A percentile compares a stretch with the other conserved stretches of the same genome.
Evolutionary conservation across 306 rosid species (phyloP).

Genomic region (Trifolium dubium): DNA sequence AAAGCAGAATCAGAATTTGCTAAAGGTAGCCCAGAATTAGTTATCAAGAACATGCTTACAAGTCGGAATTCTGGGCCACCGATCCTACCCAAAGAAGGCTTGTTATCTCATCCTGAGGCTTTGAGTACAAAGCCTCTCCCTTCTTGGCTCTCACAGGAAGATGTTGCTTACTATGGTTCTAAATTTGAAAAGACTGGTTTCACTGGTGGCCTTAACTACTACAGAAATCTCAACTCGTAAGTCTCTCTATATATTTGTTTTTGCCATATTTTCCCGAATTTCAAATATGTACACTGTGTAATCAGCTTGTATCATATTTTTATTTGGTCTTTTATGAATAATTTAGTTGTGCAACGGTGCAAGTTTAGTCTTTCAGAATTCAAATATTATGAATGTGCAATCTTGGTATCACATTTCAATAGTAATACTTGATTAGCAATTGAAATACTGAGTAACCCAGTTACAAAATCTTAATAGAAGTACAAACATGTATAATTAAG

Average conservation of each 20-base stretch:
- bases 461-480: too few species aligned
- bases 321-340: too few species aligned
- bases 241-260: background rate
- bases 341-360: too few species aligned
- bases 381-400: too few species aligned
- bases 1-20: slow-evolving; percentile 40
- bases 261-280: background rate
- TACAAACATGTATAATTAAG: background rate
- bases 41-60: slow-evolving; percentile 38
- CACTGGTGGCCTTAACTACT: slow-evolving; percentile 54
- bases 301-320: too few species aligned
- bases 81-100: slow-evolving; percentile 42
- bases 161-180: slow-evolving; percentile 43
- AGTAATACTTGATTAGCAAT: too few species aligned
- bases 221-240: slow-evolving; percentile 44
- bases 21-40: background rate
- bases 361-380: too few species aligned
- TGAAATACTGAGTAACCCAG: too few species aligned
- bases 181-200: slow-evolving; percentile 51
- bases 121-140: slow-evolving; percentile 23
- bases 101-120: background rate
- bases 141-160: slow-evolving; percentile 52
- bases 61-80: slow-evolving; percentile 37
- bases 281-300: too few species aligned
- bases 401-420: too few species aligned